Percentiles rank a stretch among this genome's conserved stretches.
These are phyloP conservation scores for Pythium sp. DNA, from an alignment of 352 stramenopile genomes.

Conservation along the genomic window DNA sequence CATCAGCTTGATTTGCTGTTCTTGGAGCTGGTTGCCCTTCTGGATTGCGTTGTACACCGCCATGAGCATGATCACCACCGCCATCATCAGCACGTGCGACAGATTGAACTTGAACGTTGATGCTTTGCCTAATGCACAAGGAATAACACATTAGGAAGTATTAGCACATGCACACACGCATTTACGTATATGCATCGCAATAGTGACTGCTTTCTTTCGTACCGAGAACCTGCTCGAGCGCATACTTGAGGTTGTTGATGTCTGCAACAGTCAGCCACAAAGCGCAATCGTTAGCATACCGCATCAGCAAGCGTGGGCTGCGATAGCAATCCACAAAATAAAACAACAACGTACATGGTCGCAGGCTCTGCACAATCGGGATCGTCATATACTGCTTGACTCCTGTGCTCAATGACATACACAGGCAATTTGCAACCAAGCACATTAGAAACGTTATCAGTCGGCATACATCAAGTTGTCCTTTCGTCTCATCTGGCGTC, in stretches of 20 bases:
- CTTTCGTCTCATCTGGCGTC: neutral
- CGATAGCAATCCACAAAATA: neutral
- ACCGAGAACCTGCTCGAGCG: slow-evolving; percentile 68
- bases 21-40: slow-evolving; percentile 67
- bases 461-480: neutral
- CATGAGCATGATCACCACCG: slow-evolving; percentile 70
- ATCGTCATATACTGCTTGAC: slow-evolving; percentile 71
- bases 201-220: neutral
- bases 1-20: slow-evolving; percentile 56
- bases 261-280: slow-evolving; percentile 27
- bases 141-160: neutral
- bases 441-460: neutral
- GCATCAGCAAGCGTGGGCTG: neutral
- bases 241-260: slow-evolving; percentile 63
- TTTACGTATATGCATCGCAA: neutral
- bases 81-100: slow-evolving; percentile 79
- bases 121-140: slow-evolving; percentile 41
- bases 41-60: slow-evolving; percentile 77
- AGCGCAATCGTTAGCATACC: neutral
- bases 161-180: neutral
- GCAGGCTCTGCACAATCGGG: slow-evolving; percentile 50
- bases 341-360: slow-evolving; percentile 37
- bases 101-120: slow-evolving; percentile 80
- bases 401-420: slow-evolving; percentile 21
- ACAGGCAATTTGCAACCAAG: neutral